A percentile compares a stretch with the other conserved stretches of the same genome.
Evolutionary conservation across 805 yeast species (phyloP).

Genomic region (Sungouiella thailandica): DNA sequence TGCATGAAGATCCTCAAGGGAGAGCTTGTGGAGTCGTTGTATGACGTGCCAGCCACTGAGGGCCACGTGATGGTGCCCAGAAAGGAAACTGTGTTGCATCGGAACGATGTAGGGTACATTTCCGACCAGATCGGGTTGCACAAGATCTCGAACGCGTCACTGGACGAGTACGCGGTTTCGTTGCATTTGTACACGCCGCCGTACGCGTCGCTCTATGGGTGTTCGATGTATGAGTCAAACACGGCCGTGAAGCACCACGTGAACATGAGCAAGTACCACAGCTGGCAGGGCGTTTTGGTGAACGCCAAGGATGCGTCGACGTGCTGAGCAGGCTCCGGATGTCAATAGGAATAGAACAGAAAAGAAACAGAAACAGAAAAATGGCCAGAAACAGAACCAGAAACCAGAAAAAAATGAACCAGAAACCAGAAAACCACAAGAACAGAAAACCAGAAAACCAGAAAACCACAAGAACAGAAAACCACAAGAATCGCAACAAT

Average conservation of each 20-base stretch:
- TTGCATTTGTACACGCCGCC: conserved; percentile 77
- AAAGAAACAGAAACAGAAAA: no score
- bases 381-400: no score
- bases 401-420: no score
- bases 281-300: conserved; percentile 51
- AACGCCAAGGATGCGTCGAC: conserved; percentile 19
- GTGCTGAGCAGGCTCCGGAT: conserved; percentile 13
- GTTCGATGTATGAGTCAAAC: conserved; percentile 44
- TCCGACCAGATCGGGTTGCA: conserved; percentile 64
- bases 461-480: no score
- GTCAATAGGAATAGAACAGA: no score
- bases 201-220: conserved; percentile 59
- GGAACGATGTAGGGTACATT: conserved; percentile 58
- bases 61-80: conserved; percentile 20
- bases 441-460: background rate
- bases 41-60: conserved; percentile 41
- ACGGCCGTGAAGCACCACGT: conserved; percentile 51
- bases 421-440: no score
- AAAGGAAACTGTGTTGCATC: conserved; percentile 22
- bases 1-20: conserved; percentile 67
- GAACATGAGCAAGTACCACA: conserved; percentile 53
- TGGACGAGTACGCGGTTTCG: conserved; percentile 47
- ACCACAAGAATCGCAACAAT: no score
- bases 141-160: conserved; percentile 47
- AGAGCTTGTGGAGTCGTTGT: conserved; percentile 50